Base-by-base conservation (phyloP, 2,329 filamentous ascomycete genomes). In the Fusarium sp. region DNA sequence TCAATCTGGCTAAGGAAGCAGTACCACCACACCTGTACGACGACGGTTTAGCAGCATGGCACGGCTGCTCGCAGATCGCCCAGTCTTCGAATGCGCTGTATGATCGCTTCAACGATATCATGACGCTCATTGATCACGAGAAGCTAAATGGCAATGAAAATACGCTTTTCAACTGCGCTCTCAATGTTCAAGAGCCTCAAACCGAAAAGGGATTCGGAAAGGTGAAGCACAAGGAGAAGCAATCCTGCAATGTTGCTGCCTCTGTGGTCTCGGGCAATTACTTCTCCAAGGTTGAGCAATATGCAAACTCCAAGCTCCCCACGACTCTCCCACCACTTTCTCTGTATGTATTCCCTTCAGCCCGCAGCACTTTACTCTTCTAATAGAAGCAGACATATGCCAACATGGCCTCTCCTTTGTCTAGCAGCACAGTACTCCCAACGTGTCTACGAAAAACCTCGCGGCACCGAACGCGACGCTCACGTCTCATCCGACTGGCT, bases 391-490 rank as follows among this genome's bases (percentile, higher is more conserved):
- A 90, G 89, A 41, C 91, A 93, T 73, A 87, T 93, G 40, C 83
- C 90, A 0, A 93, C 91, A 0, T 96, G 90, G 78, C 91, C 90
- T 2, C 84, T 97, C 7, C 81, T 96, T 41, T 93, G 90, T 72
- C 84, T 95, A 11, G 93, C 93, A 4, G 92, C 93, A 1, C 87
- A 90, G 63, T 94, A 93, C 76, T 92, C 93, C 1, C 87, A 91
- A 64, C 84, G 87, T 35, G 93, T 92, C 4, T 97, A 97, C 76
- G 84, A 86, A 40, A 84, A 85, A 35, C 89, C 92, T 0, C 80
- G 80, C 0, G 85, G 86, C 2, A 81, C 83, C 21, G 91, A 94
- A 76, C 83, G 84, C 14, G 88, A 92, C 70, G 84, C 89, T 4
- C 91, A 92, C 69, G 84, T 96, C 35, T 84, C 89, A 35, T 88